These are phyloP conservation scores for Ilyonectria sp. DNA, from an alignment of 2,329 filamentous ascomycete species.

Conservation along the genomic window DNA sequence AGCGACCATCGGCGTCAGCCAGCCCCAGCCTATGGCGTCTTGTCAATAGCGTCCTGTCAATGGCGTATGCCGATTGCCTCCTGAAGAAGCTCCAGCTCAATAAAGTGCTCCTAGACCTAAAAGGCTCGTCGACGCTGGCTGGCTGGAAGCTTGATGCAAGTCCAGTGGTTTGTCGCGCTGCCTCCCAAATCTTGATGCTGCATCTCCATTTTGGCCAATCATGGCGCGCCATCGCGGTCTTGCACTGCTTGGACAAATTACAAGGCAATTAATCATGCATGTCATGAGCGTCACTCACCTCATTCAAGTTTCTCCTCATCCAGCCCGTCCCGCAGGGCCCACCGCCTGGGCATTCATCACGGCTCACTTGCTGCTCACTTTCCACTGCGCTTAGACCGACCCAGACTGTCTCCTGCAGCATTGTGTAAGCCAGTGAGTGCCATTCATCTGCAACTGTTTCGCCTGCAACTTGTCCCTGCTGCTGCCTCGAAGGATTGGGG, in stretches of 20 bases:
- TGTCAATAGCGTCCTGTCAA: conserved; percentile 9
- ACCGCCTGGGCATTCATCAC: conserved; percentile 9
- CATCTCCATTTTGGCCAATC: conserved; percentile 40
- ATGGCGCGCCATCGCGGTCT: conserved; percentile 25
- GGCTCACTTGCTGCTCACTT: conserved; percentile 18
- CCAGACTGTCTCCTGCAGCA: conserved; percentile 7
- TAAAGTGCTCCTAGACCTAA: conserved; percentile 11
- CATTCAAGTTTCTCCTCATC: conserved; percentile 28
- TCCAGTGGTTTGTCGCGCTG: conserved; percentile 34
- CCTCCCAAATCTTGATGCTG: conserved; percentile 36
- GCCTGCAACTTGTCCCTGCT: conserved; percentile 21
- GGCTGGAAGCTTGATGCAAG: conserved; percentile 24
- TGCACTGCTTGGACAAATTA: conserved; percentile 32
- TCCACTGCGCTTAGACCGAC: conserved; percentile 5
- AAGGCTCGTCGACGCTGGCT: conserved; percentile 1
- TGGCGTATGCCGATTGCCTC: conserved; percentile 14
- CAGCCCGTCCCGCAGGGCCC: conserved; percentile 13
- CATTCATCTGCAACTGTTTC: conserved; percentile 20
- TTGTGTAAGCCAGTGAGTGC: conserved; percentile 24
- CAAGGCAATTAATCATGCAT: conserved; percentile 48
- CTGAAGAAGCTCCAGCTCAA: conserved; percentile 23
- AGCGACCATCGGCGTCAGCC: conserved; percentile 19
- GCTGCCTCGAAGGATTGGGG: conserved; percentile 30
- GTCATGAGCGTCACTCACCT: conserved; percentile 41
- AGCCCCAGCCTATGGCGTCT: conserved; percentile 32